Evolutionary conservation across 768 basidiomycete genomes (phyloP).

Genomic region (Suillus alpinus): DNA sequence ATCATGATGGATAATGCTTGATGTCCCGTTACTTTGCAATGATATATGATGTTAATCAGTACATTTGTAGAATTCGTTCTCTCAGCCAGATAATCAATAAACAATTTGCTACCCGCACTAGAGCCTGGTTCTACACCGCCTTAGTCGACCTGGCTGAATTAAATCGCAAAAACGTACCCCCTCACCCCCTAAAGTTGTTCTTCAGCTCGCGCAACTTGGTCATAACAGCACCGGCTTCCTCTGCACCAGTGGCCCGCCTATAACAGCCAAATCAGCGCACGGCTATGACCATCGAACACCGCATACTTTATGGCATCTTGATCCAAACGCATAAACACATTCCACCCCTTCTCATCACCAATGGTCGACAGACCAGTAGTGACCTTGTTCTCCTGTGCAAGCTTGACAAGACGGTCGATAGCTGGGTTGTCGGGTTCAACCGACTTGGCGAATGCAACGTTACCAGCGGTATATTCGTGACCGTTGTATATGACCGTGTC

Average conservation of each 20-base stretch:
- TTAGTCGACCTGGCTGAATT: neutral
- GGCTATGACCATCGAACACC: neutral
- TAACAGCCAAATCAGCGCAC: neutral
- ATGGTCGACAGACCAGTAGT: constrained; percentile 87
- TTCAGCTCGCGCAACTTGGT: constrained; percentile 75
- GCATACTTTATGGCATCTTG: constrained; percentile 63
- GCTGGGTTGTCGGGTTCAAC: constrained; percentile 64
- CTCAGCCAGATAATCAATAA: neutral
- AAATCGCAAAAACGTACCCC: neutral
- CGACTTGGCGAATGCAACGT: constrained; percentile 64
- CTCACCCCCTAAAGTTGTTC: constrained; percentile 75
- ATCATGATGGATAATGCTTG: constrained; percentile 9
- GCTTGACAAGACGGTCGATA: constrained; percentile 53
- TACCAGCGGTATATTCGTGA: constrained; percentile 87
- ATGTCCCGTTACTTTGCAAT: neutral
- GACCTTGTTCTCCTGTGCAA: constrained; percentile 55
- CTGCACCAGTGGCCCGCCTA: constrained; percentile 51
- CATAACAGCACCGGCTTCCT: constrained; percentile 60
- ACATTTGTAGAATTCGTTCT: neutral
- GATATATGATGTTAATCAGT: constrained; percentile 12
- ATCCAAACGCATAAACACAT: constrained; percentile 86
- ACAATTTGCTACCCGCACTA: neutral
- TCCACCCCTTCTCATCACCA: constrained; percentile 91
- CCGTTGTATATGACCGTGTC: constrained; percentile 83
- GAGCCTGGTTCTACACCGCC: neutral